These are phyloP conservation scores for Citrus sinensis DNA, from an alignment of 345 rosid species.

Conservation along the genomic window DVS_A1.0 CM039163.1:39220001-39220500, in stretches of 20 bases:
- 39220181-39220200: too few relatives aligned
- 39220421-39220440: conserved; percentile 1
- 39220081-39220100: too few relatives aligned
- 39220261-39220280: neutral
- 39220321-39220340: conserved; percentile 9
- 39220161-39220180: too few relatives aligned
- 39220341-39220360: neutral
- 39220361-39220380: neutral
- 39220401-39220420: conserved; percentile 19
- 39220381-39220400: conserved; percentile 12
- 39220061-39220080: too few relatives aligned
- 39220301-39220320: conserved; percentile 7
- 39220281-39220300: neutral
- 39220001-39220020: too few relatives aligned
- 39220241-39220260: neutral
- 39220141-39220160: too few relatives aligned
- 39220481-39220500: conserved; percentile 28
- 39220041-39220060: too few relatives aligned
- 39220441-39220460: conserved; percentile 26
- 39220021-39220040: too few relatives aligned
- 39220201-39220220: too few relatives aligned
- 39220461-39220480: conserved; percentile 5
- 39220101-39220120: too few relatives aligned
- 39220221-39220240: neutral
- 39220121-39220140: too few relatives aligned